A percentile compares a stretch with the other conserved stretches of the same genome.
These are phyloP conservation scores for Chaetomium fimeti DNA, from an alignment of 495 filamentous ascomycete species.

Conservation along the genomic window DNA sequence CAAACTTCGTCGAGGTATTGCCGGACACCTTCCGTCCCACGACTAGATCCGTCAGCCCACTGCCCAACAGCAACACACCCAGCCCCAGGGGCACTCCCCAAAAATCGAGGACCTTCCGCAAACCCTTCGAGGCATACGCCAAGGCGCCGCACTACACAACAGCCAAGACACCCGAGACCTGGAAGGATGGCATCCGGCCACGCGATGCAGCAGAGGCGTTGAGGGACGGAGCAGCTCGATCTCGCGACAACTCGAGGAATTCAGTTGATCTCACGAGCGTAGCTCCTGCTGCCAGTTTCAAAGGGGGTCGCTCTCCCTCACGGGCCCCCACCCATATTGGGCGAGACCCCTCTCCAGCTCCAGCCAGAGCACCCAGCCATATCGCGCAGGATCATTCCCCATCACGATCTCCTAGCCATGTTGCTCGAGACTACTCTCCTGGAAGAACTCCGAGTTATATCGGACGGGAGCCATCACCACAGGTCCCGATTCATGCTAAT, in stretches of 20 bases:
- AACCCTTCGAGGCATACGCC: slow-evolving; percentile 67
- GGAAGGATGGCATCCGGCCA: slow-evolving; percentile 39
- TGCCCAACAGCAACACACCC: slow-evolving; percentile 54
- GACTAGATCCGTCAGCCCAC: slow-evolving; percentile 72
- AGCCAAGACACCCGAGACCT: slow-evolving; percentile 52
- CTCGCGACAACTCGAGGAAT: slow-evolving; percentile 17
- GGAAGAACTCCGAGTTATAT: neutral
- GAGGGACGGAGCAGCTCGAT: slow-evolving; percentile 33
- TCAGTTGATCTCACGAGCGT: slow-evolving; percentile 24
- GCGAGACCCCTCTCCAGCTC: slow-evolving; percentile 5
- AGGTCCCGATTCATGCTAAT: no score
- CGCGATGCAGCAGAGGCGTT: slow-evolving; percentile 46
- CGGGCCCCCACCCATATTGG: neutral
- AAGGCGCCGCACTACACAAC: slow-evolving; percentile 56
- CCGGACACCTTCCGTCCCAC: slow-evolving; percentile 78
- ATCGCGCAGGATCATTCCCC: neutral
- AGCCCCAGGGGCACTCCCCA: slow-evolving; percentile 51
- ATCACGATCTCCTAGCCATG: slow-evolving; percentile 3
- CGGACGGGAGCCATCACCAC: no score
- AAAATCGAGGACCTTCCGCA: slow-evolving; percentile 66
- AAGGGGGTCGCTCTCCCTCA: neutral
- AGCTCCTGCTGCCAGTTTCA: neutral
- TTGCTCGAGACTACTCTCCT: neutral
- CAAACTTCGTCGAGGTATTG: slow-evolving; percentile 92
- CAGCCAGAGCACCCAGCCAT: neutral